Evolutionary conservation across 108 stramenopile genomes (phyloP).

Genomic region (Aurantiochytrium sp.): DNA sequence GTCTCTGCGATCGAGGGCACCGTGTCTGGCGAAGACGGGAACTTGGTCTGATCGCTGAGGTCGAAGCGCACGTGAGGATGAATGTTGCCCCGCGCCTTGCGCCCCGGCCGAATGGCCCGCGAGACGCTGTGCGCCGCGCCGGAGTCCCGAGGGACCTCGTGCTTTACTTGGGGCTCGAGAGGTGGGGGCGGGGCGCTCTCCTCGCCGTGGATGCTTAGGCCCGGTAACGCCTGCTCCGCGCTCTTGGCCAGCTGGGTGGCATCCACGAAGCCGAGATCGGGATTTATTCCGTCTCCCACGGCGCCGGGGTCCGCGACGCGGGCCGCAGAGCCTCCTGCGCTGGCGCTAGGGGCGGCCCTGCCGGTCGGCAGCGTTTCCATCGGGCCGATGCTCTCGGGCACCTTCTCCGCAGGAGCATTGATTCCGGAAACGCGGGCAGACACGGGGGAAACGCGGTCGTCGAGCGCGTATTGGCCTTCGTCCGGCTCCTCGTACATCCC

Average conservation of each 20-base stretch:
- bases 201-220: too few species aligned
- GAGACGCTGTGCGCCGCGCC: too few species aligned
- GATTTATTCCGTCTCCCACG: too few species aligned
- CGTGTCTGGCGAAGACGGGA: background rate
- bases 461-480: background rate
- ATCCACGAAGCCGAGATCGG: too few species aligned
- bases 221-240: too few species aligned
- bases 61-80: background rate
- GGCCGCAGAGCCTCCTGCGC: too few species aligned
- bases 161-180: too few species aligned
- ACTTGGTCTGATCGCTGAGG: background rate
- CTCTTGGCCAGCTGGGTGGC: too few species aligned
- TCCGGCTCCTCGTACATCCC: constrained; percentile 11
- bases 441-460: background rate
- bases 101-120: background rate
- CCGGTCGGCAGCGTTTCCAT: background rate
- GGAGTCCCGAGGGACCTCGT: too few species aligned
- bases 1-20: background rate
- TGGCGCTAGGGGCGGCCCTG: too few species aligned
- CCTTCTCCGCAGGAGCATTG: background rate
- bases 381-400: background rate
- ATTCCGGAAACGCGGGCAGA: background rate
- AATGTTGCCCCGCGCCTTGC: background rate
- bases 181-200: too few species aligned
- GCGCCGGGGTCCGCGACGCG: too few species aligned